Evolutionary conservation across 768 basidiomycete species (phyloP), one percentile per base, ranked within the genome.

Genomic region (Pleurotus cornucopiae): DNA sequence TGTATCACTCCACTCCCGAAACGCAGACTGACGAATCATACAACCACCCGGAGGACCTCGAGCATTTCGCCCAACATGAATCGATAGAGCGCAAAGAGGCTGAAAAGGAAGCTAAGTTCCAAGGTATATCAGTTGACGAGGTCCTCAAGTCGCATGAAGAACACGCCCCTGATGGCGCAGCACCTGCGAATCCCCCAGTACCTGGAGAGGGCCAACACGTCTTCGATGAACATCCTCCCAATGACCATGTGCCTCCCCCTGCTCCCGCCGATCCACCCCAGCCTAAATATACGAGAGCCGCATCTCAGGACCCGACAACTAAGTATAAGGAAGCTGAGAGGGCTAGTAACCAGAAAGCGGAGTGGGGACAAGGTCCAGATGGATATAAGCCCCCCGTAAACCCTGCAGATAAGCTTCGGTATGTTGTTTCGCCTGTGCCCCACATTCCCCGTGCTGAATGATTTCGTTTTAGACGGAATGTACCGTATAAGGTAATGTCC

Each of bases 1-100:
- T 91, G 71, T 97, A 80, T 77, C 97, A 99, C 72, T 88, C 86
- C 25, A 98, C 96, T 37, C 95, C 94, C 0, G 97, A 98, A 68
- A 98, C 96, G 0, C 97, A 98, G 70, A 94, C 94, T 0, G 95
- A 98, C 67, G 92, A 93, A 62, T 81, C 94, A 0, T 99, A 98
- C 72, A 88, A 67, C 58, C 97, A 99, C 68, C 89, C 94, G 0
- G 97, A 98, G 71, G 93, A 94, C 69, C 56, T 88, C 46, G 94
- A 95, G 63, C 96, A 99, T 66, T 98, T 98, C 66, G 78, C 84
- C 23, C 84, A 91, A 53, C 96, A 98, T 67, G 91, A 89, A 61
- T 63, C 71, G 3, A 98, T 98, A 58, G 96, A 98, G 66, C 80
- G 68, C 6, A 71, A 85, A 60, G 96, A 98, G 71, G 89, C 87